A percentile compares a stretch with the other conserved stretches of the same genome.
phyloP scores from a whole-genome alignment of 768 basidiomycete species.

The Pisolithus tinctorius region DNA sequence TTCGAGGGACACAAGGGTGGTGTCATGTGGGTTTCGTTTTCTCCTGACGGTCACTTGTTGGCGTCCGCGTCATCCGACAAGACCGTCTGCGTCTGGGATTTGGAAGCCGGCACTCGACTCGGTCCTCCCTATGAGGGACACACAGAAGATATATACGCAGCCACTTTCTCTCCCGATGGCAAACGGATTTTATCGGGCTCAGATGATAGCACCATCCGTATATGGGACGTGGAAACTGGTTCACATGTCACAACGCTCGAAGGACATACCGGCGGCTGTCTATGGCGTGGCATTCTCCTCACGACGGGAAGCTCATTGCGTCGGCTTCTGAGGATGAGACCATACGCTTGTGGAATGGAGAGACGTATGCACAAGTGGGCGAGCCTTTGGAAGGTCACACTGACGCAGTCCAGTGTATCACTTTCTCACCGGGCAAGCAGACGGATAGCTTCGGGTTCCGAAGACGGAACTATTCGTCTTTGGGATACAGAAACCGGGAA shows the following conservation, averaged over 20 bases:
- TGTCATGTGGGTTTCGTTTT: not conserved
- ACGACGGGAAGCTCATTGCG: conserved; percentile 9
- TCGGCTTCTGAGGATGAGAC: conserved; percentile 13
- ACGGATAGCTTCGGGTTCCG: conserved; percentile 2
- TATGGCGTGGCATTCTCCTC: conserved; percentile 2
- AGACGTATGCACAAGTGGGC: not conserved
- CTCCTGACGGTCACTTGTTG: not conserved
- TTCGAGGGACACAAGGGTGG: not conserved
- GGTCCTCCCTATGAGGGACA: not conserved
- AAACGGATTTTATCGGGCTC: conserved; percentile 1
- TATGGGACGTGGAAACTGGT: conserved; percentile 3
- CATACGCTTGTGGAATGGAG: conserved; percentile 15
- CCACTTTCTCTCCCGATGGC: conserved; percentile 5
- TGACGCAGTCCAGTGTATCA: not conserved
- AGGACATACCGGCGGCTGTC: conserved; percentile 1
- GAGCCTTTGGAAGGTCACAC: conserved; percentile 5
- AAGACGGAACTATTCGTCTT: conserved; percentile 4
- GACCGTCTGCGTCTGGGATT: not conserved
- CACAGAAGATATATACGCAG: not conserved
- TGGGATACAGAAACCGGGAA: conserved; percentile 8
- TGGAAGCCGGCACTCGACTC: not conserved
- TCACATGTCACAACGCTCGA: not conserved
- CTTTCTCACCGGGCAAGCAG: conserved; percentile 10
- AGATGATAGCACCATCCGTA: not conserved
- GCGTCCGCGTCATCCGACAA: not conserved